Base-by-base conservation (phyloP, 148 eudicot genomes). In the Rhododendron williamsianum region DNA sequence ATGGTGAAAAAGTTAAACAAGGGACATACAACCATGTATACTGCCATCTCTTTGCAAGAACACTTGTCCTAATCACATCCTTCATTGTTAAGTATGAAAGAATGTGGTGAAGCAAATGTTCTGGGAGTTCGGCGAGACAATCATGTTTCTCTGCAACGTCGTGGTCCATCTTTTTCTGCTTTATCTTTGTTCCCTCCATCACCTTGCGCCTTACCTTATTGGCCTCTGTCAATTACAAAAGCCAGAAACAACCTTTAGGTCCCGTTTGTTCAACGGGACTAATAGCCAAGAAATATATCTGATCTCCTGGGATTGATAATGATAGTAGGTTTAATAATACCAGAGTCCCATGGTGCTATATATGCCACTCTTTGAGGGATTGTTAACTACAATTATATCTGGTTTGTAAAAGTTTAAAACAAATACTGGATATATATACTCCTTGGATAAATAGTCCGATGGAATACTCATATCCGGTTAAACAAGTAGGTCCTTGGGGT, bases 21-120 rank as follows among this genome's bases (percentile, higher is more conserved):
- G 80, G 85, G 78, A 83, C 30, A 2, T 58, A 71, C 23, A 30
- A 27, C 85, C 80, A 72, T 19, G 73, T 4, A 21, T 72, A 8
- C 21, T 33, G 19, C 79, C 85, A 83, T 19, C 46, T 71, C 79
- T 72, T 83, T 9, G 65, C 33, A 3, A 83, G 67, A 11, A 72
- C 80, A 33, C 79, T 7, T 18, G 79, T 83, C 9, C 33, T 16
- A 3, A 49, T 83, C 30, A 33, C 85, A 83, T 83, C 85, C 65
- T 72, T 72, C 79, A 49, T 83, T 1, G 79, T 9, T 9, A 72
- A 72, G 67, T 4, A 72, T 4, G 85, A 83, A 8, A 71, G 78
- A 51, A 83, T 83, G 79, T 83, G 85, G 25, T 83, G 19, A 71
- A 83, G 46, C 71, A 65, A 41, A 82, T 19, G 76, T 35, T 35